Evolutionary conservation across 139 green algal genomes (phyloP), one percentile per base, ranked within the genome.

Genomic region (Chlamydomonas eustigma): DNA sequence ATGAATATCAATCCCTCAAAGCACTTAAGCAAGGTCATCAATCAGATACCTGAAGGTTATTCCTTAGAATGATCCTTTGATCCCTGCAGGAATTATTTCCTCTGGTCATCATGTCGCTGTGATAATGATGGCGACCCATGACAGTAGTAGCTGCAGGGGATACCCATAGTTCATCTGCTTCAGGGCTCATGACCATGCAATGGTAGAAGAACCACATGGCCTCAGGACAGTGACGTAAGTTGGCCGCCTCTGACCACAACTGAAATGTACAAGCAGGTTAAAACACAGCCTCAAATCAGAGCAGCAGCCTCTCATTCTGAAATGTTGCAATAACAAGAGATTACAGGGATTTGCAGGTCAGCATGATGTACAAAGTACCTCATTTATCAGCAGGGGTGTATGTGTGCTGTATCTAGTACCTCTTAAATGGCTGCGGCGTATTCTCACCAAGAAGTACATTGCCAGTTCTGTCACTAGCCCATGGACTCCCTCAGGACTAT

Each of bases 121-220:
- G 66, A 6, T 73, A 5, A 35, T 34, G 66, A 28, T 32, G 33
- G 12, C 66, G 33, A 28, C 24, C 33, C 6, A 39, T 8, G 2
- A 4, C 31, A n/a, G 3, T 70, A 50, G n/a, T 52, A 1, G 5
- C 37, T 2, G 31, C 76, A 73, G 25, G 2, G 66, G 5, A 30
- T 2, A 36, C 36, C 63, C 37, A 75, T 44, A 82, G 58, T 25
- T 30, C 33, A 34, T 64, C 71, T 44, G 76, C 52, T 33, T 34
- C 64, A 1, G 64, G 34, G 71, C 71, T 71, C 39, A 72, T 31
- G 12, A n/a, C 33, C 28, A 75, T 75, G n/a, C 64, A 33, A 81
- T 87, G 89, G 83, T 91, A 95, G 1, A 94, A 68, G 76, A 94
- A 95, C 85, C 87, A 93, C 37, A 94, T 38, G 44, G 73, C 76